phyloP scores from a whole-genome alignment of 139 green algal genomes.

The Mesotaenium endlicherianum region DNA sequence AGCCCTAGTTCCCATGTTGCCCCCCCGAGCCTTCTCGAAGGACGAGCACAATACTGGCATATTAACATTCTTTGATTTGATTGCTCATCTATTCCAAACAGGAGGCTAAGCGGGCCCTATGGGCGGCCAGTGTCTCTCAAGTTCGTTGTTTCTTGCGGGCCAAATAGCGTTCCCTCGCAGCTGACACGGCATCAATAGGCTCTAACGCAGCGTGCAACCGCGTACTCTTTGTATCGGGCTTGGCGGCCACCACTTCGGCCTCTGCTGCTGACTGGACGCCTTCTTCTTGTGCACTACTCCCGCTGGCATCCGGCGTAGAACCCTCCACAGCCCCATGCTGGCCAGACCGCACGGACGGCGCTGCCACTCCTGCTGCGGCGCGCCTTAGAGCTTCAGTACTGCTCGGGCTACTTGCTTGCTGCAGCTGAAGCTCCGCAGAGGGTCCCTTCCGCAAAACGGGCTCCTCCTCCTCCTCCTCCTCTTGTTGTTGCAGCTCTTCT shows the following conservation, averaged over 20 bases:
- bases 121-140: too few species aligned
- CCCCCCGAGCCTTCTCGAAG: too few species aligned
- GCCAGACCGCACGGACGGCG: not conserved
- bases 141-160: slow-evolving; percentile 62
- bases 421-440: too few species aligned
- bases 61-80: too few species aligned
- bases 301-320: not conserved
- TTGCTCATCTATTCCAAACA: too few species aligned
- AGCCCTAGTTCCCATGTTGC: too few species aligned
- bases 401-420: not conserved
- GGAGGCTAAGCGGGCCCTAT: too few species aligned
- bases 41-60: too few species aligned
- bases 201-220: too few species aligned
- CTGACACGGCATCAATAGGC: slow-evolving; percentile 60
- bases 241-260: not conserved
- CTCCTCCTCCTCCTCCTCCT: not conserved
- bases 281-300: not conserved
- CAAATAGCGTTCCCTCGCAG: slow-evolving; percentile 75
- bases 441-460: too few species aligned
- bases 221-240: not conserved
- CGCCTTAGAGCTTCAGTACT: not conserved
- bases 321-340: not conserved
- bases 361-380: not conserved
- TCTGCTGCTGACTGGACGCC: not conserved
- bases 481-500: not conserved